Base-by-base conservation (phyloP, 1,284 basidiomycete genomes). In the Moesziomyces sp. region DNA sequence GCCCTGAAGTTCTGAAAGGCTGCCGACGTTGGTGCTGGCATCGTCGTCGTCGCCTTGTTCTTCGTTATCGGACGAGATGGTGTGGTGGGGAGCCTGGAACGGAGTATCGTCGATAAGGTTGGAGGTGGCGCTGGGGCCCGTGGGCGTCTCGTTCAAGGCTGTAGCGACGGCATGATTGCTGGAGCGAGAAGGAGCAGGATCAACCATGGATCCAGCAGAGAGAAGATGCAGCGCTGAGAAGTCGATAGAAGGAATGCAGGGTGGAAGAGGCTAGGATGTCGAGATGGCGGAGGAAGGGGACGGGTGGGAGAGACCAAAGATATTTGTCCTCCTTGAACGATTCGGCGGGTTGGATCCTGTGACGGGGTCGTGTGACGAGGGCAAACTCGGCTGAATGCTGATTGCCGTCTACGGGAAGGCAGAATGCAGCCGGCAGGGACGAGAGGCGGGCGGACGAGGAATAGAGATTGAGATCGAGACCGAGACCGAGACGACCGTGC, bases 21-120 rank as follows among this genome's bases (percentile, higher is more conserved):
- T 62, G 52, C 66, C 66, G 4, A 62, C 59, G 18, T 68, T 68
- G 26, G 66, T 68, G 48, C 45, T 62, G 9, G 52, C 47, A 35
- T 55, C 56, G 42, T 58, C 65, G 21, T 68, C 66, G 28, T 43
- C 48, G 33, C 55, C 47, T 10, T 24, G 28, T 43, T 52, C 58
- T 18, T 63, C 66, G 40, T 48, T 58, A 24, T 63, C 55, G 47
- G 48, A 52, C 8, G 52, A 28, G 40, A 69, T 58, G 26, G 55
- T 69, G 52, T 69, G 66, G 49, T 69, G 66, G 8, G 66, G 66
- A 45, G 66, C 66, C 21, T 69, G 57, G 23, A 49, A 52, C 43
- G 46, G 16, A 28, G 62, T 38, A 13, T 55, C 50, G 44, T 62
- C 45, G 30, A 63, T 53, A 19, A 57, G 50, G 19, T 30, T 61